A percentile compares a stretch with the other conserved stretches of the same genome.
Conservation (phyloP, 2,329 filamentous ascomycete genomes). For the Domatiomyces catenatus region DNA sequence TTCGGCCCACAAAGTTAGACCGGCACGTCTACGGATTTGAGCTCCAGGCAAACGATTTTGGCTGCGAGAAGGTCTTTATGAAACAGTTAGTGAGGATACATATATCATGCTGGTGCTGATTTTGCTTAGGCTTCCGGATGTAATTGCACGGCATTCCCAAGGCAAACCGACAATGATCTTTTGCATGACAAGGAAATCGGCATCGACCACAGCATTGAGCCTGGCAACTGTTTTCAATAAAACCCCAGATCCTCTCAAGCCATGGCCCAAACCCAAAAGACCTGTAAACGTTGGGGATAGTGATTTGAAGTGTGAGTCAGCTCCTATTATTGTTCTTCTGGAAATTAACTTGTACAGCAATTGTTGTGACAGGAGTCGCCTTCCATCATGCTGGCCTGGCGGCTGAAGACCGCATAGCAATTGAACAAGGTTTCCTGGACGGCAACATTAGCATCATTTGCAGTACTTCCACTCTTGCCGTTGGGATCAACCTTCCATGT, state of each 20-base stretch:
- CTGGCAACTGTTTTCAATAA: slow-evolving; percentile 50
- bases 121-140: slow-evolving; percentile 26
- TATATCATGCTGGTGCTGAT: no score
- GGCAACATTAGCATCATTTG: slow-evolving; percentile 69
- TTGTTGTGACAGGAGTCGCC: slow-evolving; percentile 47
- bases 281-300: slow-evolving; percentile 39
- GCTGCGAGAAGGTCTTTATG: slow-evolving; percentile 57
- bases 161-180: slow-evolving; percentile 71
- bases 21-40: slow-evolving; percentile 64
- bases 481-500: slow-evolving; percentile 71
- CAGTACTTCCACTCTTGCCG: slow-evolving; percentile 70
- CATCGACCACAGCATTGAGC: slow-evolving; percentile 49
- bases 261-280: slow-evolving; percentile 47
- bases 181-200: slow-evolving; percentile 60
- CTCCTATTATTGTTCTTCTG: slow-evolving; percentile 25
- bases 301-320: slow-evolving; percentile 34
- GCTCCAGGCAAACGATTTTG: slow-evolving; percentile 52
- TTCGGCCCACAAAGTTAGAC: slow-evolving; percentile 60
- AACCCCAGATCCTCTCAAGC: slow-evolving; percentile 35
- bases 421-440: slow-evolving; percentile 54
- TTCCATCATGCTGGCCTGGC: slow-evolving; percentile 72
- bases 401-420: slow-evolving; percentile 43
- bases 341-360: slow-evolving; percentile 19
- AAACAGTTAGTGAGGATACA: slow-evolving; percentile 34
- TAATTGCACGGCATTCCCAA: slow-evolving; percentile 52